Evolutionary conservation across 1,284 basidiomycete species (phyloP).

Genomic region (Leccinum subrobustum): DNA sequence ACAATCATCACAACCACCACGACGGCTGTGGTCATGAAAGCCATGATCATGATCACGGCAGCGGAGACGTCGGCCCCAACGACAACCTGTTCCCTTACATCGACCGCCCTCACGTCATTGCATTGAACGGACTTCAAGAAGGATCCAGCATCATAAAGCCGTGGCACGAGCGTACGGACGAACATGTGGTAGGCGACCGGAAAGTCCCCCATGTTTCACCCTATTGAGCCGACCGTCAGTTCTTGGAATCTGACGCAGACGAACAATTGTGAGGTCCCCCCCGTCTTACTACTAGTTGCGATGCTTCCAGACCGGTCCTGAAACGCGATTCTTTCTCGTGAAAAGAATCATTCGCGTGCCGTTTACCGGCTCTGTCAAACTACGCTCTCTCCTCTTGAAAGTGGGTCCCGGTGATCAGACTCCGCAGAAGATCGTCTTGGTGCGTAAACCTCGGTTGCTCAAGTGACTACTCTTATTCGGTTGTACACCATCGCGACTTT

Average conservation of each 20-base stretch:
- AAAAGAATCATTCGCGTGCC: constrained; percentile 74
- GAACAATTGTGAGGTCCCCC: constrained; percentile 64
- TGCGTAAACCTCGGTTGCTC: constrained; percentile 34
- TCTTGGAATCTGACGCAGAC: constrained; percentile 77
- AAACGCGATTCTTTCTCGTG: constrained; percentile 4
- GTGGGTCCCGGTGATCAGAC: constrained; percentile 72
- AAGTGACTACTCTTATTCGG: background rate
- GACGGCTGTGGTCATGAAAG: constrained; percentile 55
- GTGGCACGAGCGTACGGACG: constrained; percentile 69
- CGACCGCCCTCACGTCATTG: constrained; percentile 70
- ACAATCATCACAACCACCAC: constrained; percentile 56
- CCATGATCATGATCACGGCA: constrained; percentile 52
- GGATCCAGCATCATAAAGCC: constrained; percentile 68
- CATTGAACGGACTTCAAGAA: constrained; percentile 56
- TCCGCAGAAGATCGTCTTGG: constrained; percentile 63
- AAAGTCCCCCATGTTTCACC: background rate
- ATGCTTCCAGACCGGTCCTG: constrained; percentile 1
- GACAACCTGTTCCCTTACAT: constrained; percentile 72
- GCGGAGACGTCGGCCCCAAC: constrained; percentile 51
- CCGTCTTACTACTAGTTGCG: background rate
- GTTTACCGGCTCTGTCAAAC: constrained; percentile 77
- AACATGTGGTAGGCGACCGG: constrained; percentile 49
- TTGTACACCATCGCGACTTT: no score
- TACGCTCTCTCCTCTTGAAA: constrained; percentile 72
- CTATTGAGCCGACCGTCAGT: constrained; percentile 42